Percentiles rank a stretch among this genome's conserved stretches.
Evolutionary conservation across 1,139 yeast species (phyloP).

Genomic region (Suhomyces atakaporum): DNA sequence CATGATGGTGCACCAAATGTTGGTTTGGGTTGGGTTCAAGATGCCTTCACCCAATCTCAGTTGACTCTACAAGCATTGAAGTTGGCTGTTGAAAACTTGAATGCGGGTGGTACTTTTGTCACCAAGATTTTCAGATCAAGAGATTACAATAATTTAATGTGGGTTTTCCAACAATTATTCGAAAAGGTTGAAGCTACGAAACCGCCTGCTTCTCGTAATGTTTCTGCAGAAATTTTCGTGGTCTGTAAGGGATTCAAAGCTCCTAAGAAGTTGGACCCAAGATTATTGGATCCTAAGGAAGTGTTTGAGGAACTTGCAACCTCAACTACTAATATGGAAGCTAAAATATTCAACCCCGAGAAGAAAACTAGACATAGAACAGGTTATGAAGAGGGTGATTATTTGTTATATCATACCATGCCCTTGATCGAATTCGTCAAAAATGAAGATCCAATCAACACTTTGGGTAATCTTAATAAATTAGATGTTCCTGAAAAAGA

Average conservation of each 20-base stretch:
- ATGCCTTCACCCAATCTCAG: conserved; percentile 97
- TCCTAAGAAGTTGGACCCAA: conserved; percentile 91
- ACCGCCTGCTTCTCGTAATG: conserved; percentile 98
- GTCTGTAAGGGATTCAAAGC: conserved; percentile 96
- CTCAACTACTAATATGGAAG: conserved; percentile 80
- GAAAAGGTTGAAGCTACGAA: conserved; percentile 97
- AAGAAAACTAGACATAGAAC: conserved; percentile 87
- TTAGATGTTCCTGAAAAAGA: conserved; percentile 53
- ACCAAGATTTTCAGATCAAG: conserved; percentile 96
- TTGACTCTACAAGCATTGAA: conserved; percentile 89
- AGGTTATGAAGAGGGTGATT: conserved; percentile 96
- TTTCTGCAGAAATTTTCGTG: conserved; percentile 97
- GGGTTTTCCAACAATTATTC: conserved; percentile 96
- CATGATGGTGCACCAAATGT: conserved; percentile 99
- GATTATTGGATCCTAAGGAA: conserved; percentile 85
- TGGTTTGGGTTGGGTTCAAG: conserved; percentile 99
- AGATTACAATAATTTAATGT: conserved; percentile 93
- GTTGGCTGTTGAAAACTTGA: conserved; percentile 91
- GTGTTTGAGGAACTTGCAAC: conserved; percentile 91
- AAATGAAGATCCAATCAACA: conserved; percentile 80
- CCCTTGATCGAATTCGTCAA: conserved; percentile 78
- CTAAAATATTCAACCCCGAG: conserved; percentile 92
- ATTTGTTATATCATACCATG: conserved; percentile 70
- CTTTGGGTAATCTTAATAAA: conserved; percentile 71
- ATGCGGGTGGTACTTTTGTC: conserved; percentile 93